Conservation (phyloP, 2,329 filamentous ascomycete species). For the Graphiopsis chlorocephala region DNA sequence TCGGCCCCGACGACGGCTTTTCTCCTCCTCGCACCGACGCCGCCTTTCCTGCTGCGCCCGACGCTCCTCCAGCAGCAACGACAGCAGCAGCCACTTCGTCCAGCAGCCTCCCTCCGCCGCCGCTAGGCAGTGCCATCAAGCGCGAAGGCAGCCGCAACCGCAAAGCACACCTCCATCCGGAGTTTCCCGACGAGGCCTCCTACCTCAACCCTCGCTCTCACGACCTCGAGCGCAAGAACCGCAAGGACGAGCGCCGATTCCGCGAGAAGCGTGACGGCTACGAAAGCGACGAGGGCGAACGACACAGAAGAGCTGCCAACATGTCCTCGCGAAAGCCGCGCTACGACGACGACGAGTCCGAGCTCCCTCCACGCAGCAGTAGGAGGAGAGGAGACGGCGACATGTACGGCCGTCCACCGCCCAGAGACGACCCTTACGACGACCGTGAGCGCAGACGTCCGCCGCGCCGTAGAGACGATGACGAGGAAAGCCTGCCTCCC, state of each 20-base stretch:
- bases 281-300: conserved; percentile 37
- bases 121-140: conserved; percentile 34
- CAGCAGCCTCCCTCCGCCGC: conserved; percentile 30
- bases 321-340: conserved; percentile 9
- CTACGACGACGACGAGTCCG: conserved; percentile 20
- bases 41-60: conserved; percentile 1
- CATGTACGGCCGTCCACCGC: conserved; percentile 15
- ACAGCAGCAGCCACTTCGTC: not conserved
- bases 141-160: conserved; percentile 33
- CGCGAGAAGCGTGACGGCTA: conserved; percentile 37
- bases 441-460: conserved; percentile 17
- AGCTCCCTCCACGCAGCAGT: conserved; percentile 4
- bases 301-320: conserved; percentile 22
- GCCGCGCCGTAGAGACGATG: conserved; percentile 18
- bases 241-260: conserved; percentile 31
- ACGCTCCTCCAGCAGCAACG: conserved; percentile 6
- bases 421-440: conserved; percentile 17
- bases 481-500: conserved; percentile 26
- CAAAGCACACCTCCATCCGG: conserved; percentile 28
- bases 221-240: conserved; percentile 35
- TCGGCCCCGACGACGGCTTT: conserved; percentile 5
- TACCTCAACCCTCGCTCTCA: conserved; percentile 31
- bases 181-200: conserved; percentile 35
- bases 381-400: conserved; percentile 6
- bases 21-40: conserved; percentile 6